A percentile compares a stretch with the other conserved stretches of the same genome.
phyloP scores from a whole-genome alignment of 306 rosid genomes.

The Trifolium dubium region DNA sequence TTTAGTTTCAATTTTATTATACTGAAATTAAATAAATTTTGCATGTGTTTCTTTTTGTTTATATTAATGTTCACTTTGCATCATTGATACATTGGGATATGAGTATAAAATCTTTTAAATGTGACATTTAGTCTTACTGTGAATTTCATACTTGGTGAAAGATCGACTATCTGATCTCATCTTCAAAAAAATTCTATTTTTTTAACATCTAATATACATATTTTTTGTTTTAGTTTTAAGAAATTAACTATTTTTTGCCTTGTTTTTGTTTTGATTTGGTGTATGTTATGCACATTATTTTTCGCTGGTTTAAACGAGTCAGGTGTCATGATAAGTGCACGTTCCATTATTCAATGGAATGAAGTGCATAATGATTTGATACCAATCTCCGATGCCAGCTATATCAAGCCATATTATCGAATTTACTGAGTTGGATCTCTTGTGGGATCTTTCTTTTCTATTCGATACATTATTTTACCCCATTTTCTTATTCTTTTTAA shows the following conservation, averaged over 20 bases:
- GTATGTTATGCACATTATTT: too few species aligned
- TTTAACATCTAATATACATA: too few species aligned
- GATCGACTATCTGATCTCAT: slow-evolving; percentile 55
- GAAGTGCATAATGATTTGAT: slow-evolving; percentile 26
- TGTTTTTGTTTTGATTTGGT: too few species aligned
- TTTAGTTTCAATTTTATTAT: too few species aligned
- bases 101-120: slow-evolving; percentile 33
- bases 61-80: background rate
- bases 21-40: too few species aligned
- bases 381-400: slow-evolving; percentile 45
- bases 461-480: slow-evolving; percentile 37
- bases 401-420: slow-evolving; percentile 27
- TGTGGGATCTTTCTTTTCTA: slow-evolving; percentile 47
- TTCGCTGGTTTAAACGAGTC: slow-evolving; percentile 40
- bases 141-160: slow-evolving; percentile 44
- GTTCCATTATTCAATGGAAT: background rate
- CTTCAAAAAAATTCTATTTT: too few species aligned
- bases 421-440: slow-evolving; percentile 48
- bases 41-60: too few species aligned
- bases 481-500: background rate
- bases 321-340: slow-evolving; percentile 32
- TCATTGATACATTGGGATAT: slow-evolving; percentile 31
- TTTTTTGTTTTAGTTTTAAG: too few species aligned
- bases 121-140: slow-evolving; percentile 54
- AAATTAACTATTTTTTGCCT: too few species aligned